These are phyloP conservation scores for Saitozyma sp. DNA, from an alignment of 768 basidiomycete species.

Conservation along the genomic window DNA sequence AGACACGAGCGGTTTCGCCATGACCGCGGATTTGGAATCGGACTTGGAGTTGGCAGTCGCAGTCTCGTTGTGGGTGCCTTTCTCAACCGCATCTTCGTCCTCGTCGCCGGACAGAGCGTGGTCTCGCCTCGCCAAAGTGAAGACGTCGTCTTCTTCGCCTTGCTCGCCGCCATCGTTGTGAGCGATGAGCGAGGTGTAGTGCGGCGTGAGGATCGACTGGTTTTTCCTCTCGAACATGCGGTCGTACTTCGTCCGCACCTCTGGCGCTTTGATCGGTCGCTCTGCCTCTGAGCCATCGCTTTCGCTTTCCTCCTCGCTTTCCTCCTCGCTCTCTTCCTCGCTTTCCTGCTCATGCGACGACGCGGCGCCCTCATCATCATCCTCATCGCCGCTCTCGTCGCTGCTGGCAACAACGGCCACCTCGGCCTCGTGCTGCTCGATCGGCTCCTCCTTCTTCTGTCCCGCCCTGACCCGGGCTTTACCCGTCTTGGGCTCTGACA, in stretches of 20 bases:
- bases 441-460: conserved; percentile 28
- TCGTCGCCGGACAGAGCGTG: conserved; percentile 64
- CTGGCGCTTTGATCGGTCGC: conserved; percentile 11
- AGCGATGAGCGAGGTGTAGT: conserved; percentile 84
- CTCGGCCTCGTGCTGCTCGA: conserved; percentile 26
- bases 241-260: conserved; percentile 86
- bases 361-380: conserved; percentile 14
- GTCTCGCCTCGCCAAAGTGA: conserved; percentile 87
- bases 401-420: conserved; percentile 22
- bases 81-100: conserved; percentile 6
- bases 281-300: conserved; percentile 2
- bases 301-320: conserved; percentile 7
- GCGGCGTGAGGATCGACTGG: conserved; percentile 83
- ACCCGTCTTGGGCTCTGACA: conserved; percentile 70
- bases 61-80: background rate
- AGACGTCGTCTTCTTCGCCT: conserved; percentile 65
- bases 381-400: conserved; percentile 21
- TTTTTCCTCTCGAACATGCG: conserved; percentile 97
- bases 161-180: conserved; percentile 55
- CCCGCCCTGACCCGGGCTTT: conserved; percentile 61
- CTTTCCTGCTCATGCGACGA: conserved; percentile 6
- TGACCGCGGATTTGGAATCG: conserved; percentile 5
- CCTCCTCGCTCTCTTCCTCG: conserved; percentile 19
- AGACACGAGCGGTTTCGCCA: conserved; percentile 47
- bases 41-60: conserved; percentile 13